A percentile compares a stretch with the other conserved stretches of the same genome.
Conservation (phyloP, 2,329 filamentous ascomycete species). For the Pseudogymnoascus sp. region DNA sequence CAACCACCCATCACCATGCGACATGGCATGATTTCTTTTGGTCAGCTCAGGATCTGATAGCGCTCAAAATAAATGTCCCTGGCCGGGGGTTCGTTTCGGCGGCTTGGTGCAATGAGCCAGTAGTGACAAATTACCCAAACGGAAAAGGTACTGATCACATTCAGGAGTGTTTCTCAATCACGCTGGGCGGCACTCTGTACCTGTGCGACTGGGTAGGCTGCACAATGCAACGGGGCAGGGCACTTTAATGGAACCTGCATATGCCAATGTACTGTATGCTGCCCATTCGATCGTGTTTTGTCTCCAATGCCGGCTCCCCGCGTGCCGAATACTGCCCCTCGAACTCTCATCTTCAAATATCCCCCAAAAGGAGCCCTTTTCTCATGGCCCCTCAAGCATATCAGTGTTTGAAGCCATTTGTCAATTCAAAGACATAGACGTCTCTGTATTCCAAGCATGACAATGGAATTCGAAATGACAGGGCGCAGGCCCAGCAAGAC, state of each 20-base stretch:
- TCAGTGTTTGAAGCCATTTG: not conserved
- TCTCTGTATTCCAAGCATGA: not conserved
- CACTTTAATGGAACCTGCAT: slow-evolving; percentile 2
- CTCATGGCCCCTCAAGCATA: slow-evolving; percentile 5
- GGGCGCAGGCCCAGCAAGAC: not conserved
- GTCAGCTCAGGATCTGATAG: not conserved
- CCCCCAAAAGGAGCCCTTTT: not conserved
- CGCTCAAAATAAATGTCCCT: not conserved
- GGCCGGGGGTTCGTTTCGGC: not conserved
- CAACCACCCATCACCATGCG: not conserved
- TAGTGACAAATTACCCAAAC: slow-evolving; percentile 1
- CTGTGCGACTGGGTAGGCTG: not conserved
- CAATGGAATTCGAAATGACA: slow-evolving; percentile 1
- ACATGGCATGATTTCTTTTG: slow-evolving; percentile 3
- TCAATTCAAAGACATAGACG: not conserved
- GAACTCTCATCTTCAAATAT: not conserved
- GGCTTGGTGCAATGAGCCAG: not conserved
- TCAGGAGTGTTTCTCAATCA: slow-evolving; percentile 5
- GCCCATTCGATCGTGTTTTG: not conserved
- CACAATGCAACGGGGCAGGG: not conserved
- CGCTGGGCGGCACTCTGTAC: not conserved
- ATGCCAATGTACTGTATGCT: not conserved
- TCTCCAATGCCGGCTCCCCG: slow-evolving; percentile 6
- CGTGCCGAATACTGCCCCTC: not conserved
- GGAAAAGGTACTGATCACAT: slow-evolving; percentile 3